Percentiles rank a stretch among this genome's conserved stretches.
Conservation (phyloP, 768 basidiomycete species). For the Lentinula detonsa region DNA sequence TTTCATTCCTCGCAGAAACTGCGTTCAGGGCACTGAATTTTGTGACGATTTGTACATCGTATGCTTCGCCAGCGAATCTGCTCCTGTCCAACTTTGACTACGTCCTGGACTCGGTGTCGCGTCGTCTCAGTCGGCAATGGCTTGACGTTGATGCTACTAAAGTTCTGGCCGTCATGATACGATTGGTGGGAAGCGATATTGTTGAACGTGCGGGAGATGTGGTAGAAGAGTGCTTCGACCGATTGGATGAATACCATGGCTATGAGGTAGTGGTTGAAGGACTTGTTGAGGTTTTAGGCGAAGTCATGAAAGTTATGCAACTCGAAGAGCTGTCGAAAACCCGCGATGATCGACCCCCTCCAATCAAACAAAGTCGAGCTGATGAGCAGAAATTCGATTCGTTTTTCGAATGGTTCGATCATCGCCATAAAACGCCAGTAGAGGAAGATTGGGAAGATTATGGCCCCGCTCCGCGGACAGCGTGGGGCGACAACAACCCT, state of each 20-base stretch:
- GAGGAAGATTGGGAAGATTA: conserved; percentile 43
- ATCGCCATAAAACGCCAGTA: conserved; percentile 28
- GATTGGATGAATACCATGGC: conserved; percentile 93
- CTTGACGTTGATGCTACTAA: conserved; percentile 86
- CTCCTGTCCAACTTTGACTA: conserved; percentile 96
- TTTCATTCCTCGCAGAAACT: conserved; percentile 63
- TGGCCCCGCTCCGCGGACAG: conserved; percentile 51
- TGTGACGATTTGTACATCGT: conserved; percentile 71
- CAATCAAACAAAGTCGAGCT: conserved; percentile 14
- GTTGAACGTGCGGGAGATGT: conserved; percentile 89
- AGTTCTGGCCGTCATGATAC: conserved; percentile 79
- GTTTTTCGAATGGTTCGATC: conserved; percentile 63
- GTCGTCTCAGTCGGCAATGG: conserved; percentile 72
- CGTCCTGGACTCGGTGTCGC: conserved; percentile 84
- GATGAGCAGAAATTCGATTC: conserved; percentile 35
- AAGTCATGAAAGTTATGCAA: conserved; percentile 78
- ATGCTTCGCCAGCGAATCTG: conserved; percentile 85
- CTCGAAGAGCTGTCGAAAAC: conserved; percentile 31
- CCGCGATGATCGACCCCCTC: conserved; percentile 10
- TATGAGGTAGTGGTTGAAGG: conserved; percentile 84
- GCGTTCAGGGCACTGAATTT: conserved; percentile 68
- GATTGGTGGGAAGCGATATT: conserved; percentile 80
- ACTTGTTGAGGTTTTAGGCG: conserved; percentile 78
- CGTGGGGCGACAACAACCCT: conserved; percentile 41
- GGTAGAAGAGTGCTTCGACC: conserved; percentile 96